Conservation (phyloP, 2,329 filamentous ascomycete species). For the Tetracladium maxilliforme region DNA sequence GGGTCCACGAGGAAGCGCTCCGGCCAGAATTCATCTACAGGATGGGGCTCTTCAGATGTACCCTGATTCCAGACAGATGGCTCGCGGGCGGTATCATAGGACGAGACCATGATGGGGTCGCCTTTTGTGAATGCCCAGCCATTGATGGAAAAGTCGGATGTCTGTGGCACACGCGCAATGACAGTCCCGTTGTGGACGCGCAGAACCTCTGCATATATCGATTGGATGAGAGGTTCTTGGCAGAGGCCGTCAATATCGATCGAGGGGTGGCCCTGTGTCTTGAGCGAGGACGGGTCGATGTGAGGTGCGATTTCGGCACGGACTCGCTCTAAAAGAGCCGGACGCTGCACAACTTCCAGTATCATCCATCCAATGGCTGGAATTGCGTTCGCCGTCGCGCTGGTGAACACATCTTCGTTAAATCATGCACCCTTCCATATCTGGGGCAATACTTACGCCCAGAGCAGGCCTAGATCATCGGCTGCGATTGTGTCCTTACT, state of each 20-base stretch:
- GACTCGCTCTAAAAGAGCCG: slow-evolving; percentile 7
- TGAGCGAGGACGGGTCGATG: too few species aligned
- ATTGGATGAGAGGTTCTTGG: slow-evolving; percentile 14
- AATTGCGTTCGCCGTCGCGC: slow-evolving; percentile 11
- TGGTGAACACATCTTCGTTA: slow-evolving; percentile 3
- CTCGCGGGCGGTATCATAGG: slow-evolving; percentile 12
- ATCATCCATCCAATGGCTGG: slow-evolving; percentile 11
- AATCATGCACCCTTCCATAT: not conserved
- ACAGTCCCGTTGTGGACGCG: slow-evolving; percentile 10
- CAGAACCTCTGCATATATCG: slow-evolving; percentile 18
- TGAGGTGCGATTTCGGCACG: slow-evolving; percentile 9
- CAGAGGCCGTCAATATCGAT: slow-evolving; percentile 9
- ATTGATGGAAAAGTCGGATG: slow-evolving; percentile 10
- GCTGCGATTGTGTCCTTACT: slow-evolving; percentile 5
- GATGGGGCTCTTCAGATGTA: slow-evolving; percentile 8
- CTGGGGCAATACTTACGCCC: slow-evolving; percentile 6
- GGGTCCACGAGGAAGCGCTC: slow-evolving; percentile 18
- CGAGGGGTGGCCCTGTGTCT: not conserved
- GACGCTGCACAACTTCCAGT: slow-evolving; percentile 9
- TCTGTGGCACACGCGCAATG: slow-evolving; percentile 8
- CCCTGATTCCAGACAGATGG: slow-evolving; percentile 14
- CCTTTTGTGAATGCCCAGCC: slow-evolving; percentile 13
- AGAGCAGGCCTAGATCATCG: slow-evolving; percentile 9
- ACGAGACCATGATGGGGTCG: slow-evolving; percentile 10
- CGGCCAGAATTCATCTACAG: slow-evolving; percentile 16